Conservation (phyloP, 2,329 filamentous ascomycete genomes). For the Cercospora sesami region DNA sequence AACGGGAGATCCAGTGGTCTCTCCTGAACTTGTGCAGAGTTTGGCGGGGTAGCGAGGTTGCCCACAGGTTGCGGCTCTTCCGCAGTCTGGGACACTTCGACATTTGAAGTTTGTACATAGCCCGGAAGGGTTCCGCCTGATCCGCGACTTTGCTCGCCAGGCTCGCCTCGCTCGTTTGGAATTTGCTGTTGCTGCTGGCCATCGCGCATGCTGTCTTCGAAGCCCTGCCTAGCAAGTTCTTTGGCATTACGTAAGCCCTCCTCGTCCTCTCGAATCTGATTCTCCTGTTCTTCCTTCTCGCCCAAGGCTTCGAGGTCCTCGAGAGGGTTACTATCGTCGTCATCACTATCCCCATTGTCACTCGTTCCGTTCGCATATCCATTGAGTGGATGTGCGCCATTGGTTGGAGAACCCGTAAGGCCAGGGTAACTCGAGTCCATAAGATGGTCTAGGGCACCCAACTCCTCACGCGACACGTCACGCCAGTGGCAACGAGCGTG, state of each 20-base stretch:
- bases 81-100: background rate
- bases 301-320: slow-evolving; percentile 39
- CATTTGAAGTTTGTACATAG: background rate
- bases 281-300: slow-evolving; percentile 37
- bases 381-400: slow-evolving; percentile 17
- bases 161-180: background rate
- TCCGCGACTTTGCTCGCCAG: background rate
- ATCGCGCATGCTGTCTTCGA: slow-evolving; percentile 29
- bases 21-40: background rate
- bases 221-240: slow-evolving; percentile 36
- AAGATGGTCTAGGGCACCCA: slow-evolving; percentile 37
- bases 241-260: slow-evolving; percentile 36
- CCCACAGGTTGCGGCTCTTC: background rate
- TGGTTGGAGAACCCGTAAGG: slow-evolving; percentile 3
- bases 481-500: slow-evolving; percentile 88
- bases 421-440: slow-evolving; percentile 30
- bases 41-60: background rate
- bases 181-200: background rate
- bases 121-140: background rate
- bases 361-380: slow-evolving; percentile 28
- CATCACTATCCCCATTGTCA: slow-evolving; percentile 35
- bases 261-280: slow-evolving; percentile 33
- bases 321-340: slow-evolving; percentile 40
- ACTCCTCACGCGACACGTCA: slow-evolving; percentile 72
- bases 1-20: background rate